These are phyloP conservation scores for Ilex paraguariensis DNA, from an alignment of 305 asterid genomes.

Conservation along the genomic window DNA sequence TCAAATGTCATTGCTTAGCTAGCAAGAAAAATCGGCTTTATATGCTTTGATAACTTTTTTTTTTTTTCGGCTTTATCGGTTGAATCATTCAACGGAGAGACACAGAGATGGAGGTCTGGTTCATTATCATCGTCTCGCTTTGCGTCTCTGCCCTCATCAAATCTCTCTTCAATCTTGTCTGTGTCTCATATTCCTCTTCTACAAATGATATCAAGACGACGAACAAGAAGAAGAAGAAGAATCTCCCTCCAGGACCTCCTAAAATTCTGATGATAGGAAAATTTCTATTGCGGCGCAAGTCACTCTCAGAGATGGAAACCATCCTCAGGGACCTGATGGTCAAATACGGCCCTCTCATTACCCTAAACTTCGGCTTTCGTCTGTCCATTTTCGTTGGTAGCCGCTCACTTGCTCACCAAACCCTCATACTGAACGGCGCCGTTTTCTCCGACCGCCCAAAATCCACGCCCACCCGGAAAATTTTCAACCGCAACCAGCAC, in stretches of 20 bases:
- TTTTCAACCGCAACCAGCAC: not conserved
- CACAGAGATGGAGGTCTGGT: not conserved
- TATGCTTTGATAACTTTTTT: too few relatives aligned
- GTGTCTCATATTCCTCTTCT: not conserved
- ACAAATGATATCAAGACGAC: not conserved
- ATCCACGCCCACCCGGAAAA: not conserved
- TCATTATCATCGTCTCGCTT: not conserved
- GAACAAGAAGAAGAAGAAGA: too few relatives aligned
- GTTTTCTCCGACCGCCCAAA: conserved; percentile 1
- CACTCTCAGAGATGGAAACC: not conserved
- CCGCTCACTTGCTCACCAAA: not conserved
- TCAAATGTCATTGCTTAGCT: too few relatives aligned
- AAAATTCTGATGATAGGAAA: not conserved
- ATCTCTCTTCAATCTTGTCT: not conserved
- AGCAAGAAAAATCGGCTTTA: too few relatives aligned
- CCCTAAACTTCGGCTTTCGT: not conserved
- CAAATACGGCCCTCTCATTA: not conserved
- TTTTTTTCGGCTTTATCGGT: too few relatives aligned
- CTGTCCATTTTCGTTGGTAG: not conserved
- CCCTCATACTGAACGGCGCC: conserved; percentile 1
- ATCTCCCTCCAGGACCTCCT: not conserved
- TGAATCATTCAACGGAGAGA: too few relatives aligned
- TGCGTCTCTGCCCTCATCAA: not conserved
- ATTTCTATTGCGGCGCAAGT: not conserved
- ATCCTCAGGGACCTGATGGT: not conserved